Evolutionary conservation across 495 filamentous ascomycete species (phyloP), one percentile per base, ranked within the genome.

Genomic region (Hypoxylon perforatum): DNA sequence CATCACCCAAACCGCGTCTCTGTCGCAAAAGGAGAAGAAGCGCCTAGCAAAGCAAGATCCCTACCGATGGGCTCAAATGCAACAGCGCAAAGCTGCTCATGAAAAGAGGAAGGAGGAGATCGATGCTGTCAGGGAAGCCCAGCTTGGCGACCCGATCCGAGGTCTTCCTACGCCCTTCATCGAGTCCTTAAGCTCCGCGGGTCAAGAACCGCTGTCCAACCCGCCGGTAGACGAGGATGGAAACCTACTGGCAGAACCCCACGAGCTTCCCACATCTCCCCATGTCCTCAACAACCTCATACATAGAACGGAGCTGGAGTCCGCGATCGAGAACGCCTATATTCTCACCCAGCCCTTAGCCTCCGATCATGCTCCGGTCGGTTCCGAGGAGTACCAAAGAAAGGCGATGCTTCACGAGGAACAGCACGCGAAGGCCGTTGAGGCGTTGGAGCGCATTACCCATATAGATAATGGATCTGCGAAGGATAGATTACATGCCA

Each of bases 111-210:
- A 88, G 66, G 82, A 84, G 58, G 86, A 83, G 42, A 85, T 97
- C 56, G 75, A 86, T 33, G 72, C 83, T 50, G 77, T 88, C 65
- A 86, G 91, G 56, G 79, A 86, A 28, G 82, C 76, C 21, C 81
- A 81, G 25, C 69, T 87, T 49, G 93, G 92, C 23, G 87, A 96
- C 77, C 92, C 94, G 0, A 84, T 98, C 67, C 83, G 87, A 54
- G 94, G 93, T 67, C 77, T 87, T 38, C 73, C 84, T 6, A 97
- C 96, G 11, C 84, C 92, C 35, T 99, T 97, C 76, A 78, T 97
- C 73, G 84, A 91, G 78, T 90, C 91, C 42, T 88, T 99, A 74
- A 89, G 92, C 72, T 84, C 84, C 3, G 84, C 74, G 38, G 81
- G 81, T 30, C 81, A 84, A 58, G 67, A 55, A 5, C 47, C 67